phyloP scores from a whole-genome alignment of 257 asterid genomes.

The Avicennia marina region DNA sequence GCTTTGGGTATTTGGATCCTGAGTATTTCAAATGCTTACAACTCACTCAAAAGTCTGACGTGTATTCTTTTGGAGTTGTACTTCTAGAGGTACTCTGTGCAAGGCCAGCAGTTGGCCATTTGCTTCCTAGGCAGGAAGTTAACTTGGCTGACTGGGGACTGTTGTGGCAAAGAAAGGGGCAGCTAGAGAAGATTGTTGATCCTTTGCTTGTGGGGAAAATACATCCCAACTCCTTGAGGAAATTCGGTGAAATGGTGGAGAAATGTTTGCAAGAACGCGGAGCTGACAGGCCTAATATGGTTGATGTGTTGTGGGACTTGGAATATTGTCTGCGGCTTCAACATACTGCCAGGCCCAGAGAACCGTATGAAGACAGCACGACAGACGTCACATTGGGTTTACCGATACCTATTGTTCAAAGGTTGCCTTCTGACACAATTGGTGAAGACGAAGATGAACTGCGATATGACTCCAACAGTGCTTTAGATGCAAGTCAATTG shows the following conservation, averaged over 20 bases:
- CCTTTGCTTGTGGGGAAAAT: slow-evolving; percentile 29
- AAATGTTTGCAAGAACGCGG: slow-evolving; percentile 25
- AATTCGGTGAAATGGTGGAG: slow-evolving; percentile 27
- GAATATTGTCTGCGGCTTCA: slow-evolving; percentile 33
- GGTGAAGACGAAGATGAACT: slow-evolving; percentile 9
- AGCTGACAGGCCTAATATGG: slow-evolving; percentile 29
- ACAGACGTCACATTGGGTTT: slow-evolving; percentile 25
- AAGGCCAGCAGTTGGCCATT: slow-evolving; percentile 23
- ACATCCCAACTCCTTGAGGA: slow-evolving; percentile 24
- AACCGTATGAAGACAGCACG: slow-evolving; percentile 18
- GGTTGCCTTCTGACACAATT: slow-evolving; percentile 22
- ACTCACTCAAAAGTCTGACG: slow-evolving; percentile 39
- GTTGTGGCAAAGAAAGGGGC: slow-evolving; percentile 20
- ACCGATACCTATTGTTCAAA: slow-evolving; percentile 18
- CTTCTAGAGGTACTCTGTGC: slow-evolving; percentile 44
- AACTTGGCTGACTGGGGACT: slow-evolving; percentile 43
- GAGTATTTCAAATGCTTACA: slow-evolving; percentile 19
- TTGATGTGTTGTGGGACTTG: slow-evolving; percentile 39
- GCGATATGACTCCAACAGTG: neutral
- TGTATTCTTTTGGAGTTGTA: slow-evolving; percentile 39
- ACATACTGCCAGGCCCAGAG: slow-evolving; percentile 4
- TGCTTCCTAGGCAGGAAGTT: slow-evolving; percentile 28
- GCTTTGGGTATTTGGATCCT: slow-evolving; percentile 39
- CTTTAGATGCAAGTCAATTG: neutral
- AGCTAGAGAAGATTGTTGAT: slow-evolving; percentile 28